Conservation (phyloP, 768 basidiomycete genomes). For the Tephrocybe sp. region DNA sequence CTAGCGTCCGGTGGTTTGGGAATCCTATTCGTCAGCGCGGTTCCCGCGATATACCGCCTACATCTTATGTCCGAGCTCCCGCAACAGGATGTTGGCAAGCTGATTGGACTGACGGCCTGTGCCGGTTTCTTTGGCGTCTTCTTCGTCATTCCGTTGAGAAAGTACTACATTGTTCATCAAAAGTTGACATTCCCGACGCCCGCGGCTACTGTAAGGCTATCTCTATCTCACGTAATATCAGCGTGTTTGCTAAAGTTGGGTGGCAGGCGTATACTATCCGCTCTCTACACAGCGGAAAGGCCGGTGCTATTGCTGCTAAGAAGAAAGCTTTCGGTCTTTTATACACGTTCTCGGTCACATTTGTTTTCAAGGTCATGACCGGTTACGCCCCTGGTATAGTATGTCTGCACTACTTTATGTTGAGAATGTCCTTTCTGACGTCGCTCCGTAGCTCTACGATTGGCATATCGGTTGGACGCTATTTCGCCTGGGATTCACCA, state of each 20-base stretch:
- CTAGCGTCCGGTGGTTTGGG: conserved; percentile 57
- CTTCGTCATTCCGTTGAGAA: conserved; percentile 64
- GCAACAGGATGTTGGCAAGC: conserved; percentile 49
- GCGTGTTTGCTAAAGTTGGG: too few species aligned
- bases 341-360: conserved; percentile 43
- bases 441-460: conserved; percentile 43
- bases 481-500: conserved; percentile 57
- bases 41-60: conserved; percentile 63
- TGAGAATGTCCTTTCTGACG: background rate
- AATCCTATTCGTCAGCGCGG: conserved; percentile 56
- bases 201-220: conserved; percentile 50
- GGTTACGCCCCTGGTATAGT: conserved; percentile 62
- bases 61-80: conserved; percentile 46
- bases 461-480: conserved; percentile 68
- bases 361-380: conserved; percentile 53
- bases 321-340: conserved; percentile 57
- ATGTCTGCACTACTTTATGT: conserved; percentile 17
- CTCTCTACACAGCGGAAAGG: conserved; percentile 52
- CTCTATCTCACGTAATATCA: background rate
- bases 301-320: conserved; percentile 49
- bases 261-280: conserved; percentile 62
- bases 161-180: conserved; percentile 62
- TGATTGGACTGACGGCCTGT: conserved; percentile 54
- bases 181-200: conserved; percentile 66
- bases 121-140: conserved; percentile 64